Evolutionary conservation across 2,329 filamentous ascomycete genomes (phyloP), one percentile per base, ranked within the genome.

Genomic region (Aspergillus thermomutatus): DNA sequence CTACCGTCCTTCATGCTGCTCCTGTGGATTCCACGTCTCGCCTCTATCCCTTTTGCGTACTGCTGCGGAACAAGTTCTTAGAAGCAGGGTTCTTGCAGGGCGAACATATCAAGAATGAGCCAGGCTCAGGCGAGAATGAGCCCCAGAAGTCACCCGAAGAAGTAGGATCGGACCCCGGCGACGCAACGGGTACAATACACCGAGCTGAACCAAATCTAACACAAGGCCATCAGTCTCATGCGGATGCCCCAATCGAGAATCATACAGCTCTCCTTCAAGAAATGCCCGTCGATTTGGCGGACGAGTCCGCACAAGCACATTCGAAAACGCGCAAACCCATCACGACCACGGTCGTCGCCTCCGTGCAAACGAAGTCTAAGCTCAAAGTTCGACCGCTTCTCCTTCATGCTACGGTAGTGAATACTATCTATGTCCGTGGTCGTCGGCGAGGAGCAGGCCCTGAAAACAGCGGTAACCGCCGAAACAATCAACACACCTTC

Each of bases 401-500:
- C 21, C 75, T 97, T 52, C 93, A 97, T 69, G 91, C 90, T 19
- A 97, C 93, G 0, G 77, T 97, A 3, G 75, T 94, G 51, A 96
- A 97, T 72, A 95, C 92, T 0, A 84, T 92, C 14, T 95, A 96
- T 69, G 85, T 72, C 37, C 63, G 62, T 17, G 63, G 69, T 6
- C 63, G 64, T 40, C 58, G 56, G 21, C 61, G 53, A 5, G 47
- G 58, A 27, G 40, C 52, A n/a, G 53, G 54, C n/a, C 40, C 41
- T 7, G 47, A 50, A 11, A 58, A 51, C 10, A 50, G 52, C 6
- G 61, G 55, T 49, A 60, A 54, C 9, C 47, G 40, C 26, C 59
- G 52, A 28, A 65, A 60, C 4, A 65, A 59, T 43, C 63, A 61
- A n/a, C 87, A 64, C 81, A 89, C 69, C 23, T 71, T 77, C 46